Percentiles rank a stretch among this genome's conserved stretches.
Conservation (phyloP, 768 basidiomycete species). For the Pleurotus ostreatus region DNA sequence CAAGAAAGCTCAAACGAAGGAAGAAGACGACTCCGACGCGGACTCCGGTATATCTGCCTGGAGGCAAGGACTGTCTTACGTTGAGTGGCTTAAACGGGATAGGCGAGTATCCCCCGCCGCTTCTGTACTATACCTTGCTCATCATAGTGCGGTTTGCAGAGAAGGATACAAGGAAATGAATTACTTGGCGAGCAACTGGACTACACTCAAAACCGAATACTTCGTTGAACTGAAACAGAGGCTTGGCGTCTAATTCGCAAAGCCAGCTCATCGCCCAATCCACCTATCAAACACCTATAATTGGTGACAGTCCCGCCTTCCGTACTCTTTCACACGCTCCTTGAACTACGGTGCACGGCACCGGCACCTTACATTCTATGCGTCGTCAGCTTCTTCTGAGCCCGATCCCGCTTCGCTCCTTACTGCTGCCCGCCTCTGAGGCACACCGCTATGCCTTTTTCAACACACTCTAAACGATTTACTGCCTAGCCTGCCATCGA, state of each 20-base stretch:
- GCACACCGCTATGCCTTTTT: not conserved
- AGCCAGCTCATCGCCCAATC: slow-evolving; percentile 8
- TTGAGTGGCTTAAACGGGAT: slow-evolving; percentile 59
- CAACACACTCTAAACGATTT: not conserved
- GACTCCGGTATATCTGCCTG: slow-evolving; percentile 40
- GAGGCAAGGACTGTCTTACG: slow-evolving; percentile 45
- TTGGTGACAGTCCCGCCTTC: not conserved
- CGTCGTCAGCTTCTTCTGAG: not conserved
- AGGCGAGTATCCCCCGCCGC: slow-evolving; percentile 29
- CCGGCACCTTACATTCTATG: not conserved
- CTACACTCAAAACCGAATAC: slow-evolving; percentile 42
- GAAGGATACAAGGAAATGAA: slow-evolving; percentile 55
- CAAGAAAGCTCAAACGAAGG: slow-evolving; percentile 31
- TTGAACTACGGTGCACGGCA: not conserved
- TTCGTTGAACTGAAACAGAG: slow-evolving; percentile 51
- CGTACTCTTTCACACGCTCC: not conserved
- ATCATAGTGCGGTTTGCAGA: slow-evolving; percentile 26
- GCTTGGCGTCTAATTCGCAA: slow-evolving; percentile 43
- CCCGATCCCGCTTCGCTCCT: not conserved
- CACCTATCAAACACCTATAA: slow-evolving; percentile 5
- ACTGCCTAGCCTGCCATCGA: not conserved
- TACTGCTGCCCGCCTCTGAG: not conserved
- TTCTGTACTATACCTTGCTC: slow-evolving; percentile 3
- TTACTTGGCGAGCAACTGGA: slow-evolving; percentile 44
- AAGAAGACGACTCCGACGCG: slow-evolving; percentile 19